Base-by-base conservation (phyloP, 2,329 filamentous ascomycete species). In the Verticillium alfalfae region DNA sequence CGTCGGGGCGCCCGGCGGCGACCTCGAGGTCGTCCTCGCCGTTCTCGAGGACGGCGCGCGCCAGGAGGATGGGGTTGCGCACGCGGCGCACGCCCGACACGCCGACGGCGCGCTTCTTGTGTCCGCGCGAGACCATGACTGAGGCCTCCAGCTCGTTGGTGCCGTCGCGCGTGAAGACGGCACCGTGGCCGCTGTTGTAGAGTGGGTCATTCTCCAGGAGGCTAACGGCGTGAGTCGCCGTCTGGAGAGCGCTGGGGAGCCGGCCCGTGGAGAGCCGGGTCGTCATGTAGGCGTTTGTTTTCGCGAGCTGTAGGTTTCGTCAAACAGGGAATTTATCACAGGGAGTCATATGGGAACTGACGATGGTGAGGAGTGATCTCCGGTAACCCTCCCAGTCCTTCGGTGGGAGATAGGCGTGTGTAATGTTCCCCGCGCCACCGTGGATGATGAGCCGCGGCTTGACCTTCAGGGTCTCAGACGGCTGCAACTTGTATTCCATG, bases 101-200 rank as follows among this genome's bases (percentile, higher is more conserved):
- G 3, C 91, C 91, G 0, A 91, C 90, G 16, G 88, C 92, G 39
- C 91, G 85, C 79, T 96, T 97, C 49, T 86, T 83, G 61, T 81
- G 79, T 0, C 88, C 89, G 34, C 82, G 81, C 2, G 89, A 90
- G 0, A 96, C 90, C 92, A 96, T 96, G 59, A 96, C 85, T 9
- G 87, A 91, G 1, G 91, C 91, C 76, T 97, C 93, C 64, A 96
- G 87, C 77, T 97, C 91, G 72, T 93, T 93, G 65, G 88, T 84
- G 18, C 93, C 93, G 66, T 89, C 88, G 58, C 88, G 86, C 0
- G 92, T 96, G 74, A 96, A 97, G 22, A 96, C 92, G 58, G 92
- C 91, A 60, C 93, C 93, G 68, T 87, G 88, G 8, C 88, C 92
- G 62, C 88, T 87, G 77, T 97, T 97, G 82, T 95, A 96, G 5